Percentiles rank a stretch among this genome's conserved stretches.
These are phyloP conservation scores for Salix udensis DNA, from an alignment of 345 rosid species.

Conservation along the genomic window DNA sequence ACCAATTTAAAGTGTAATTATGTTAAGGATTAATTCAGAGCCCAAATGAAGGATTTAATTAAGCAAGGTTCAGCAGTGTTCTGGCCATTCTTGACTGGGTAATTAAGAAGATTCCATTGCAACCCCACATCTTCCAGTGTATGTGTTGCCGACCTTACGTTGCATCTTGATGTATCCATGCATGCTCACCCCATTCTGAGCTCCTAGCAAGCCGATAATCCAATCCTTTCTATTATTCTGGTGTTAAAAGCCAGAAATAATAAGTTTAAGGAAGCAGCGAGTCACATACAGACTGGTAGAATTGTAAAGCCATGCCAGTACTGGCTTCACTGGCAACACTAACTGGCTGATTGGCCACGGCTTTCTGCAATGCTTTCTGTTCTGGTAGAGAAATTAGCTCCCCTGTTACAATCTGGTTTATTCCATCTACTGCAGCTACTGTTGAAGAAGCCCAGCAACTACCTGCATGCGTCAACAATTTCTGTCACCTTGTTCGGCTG, in stretches of 20 bases:
- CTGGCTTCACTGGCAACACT: constrained; percentile 30
- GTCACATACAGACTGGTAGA: constrained; percentile 15
- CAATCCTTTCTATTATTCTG: neutral
- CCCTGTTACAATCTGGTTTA: too few species aligned
- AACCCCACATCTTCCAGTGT: constrained; percentile 25
- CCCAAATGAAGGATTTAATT: too few species aligned
- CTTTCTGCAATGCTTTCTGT: constrained; percentile 21
- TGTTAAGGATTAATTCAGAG: too few species aligned
- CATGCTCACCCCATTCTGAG: constrained; percentile 23
- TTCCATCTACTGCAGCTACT: constrained; percentile 22
- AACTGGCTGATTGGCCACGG: constrained; percentile 24
- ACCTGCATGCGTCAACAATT: constrained; percentile 5
- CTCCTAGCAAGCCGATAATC: constrained; percentile 28
- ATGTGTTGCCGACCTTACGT: neutral
- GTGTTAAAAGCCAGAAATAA: neutral
- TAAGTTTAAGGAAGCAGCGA: neutral
- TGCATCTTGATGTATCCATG: constrained; percentile 24
- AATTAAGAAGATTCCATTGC: constrained; percentile 24
- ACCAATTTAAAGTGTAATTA: too few species aligned
- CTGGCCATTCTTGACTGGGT: constrained; percentile 19
- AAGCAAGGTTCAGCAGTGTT: neutral
- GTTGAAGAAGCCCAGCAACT: constrained; percentile 25
- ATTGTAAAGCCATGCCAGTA: constrained; percentile 18
- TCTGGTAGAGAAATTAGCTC: too few species aligned
- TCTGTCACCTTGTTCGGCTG: neutral